These are phyloP conservation scores for Geranium incanum DNA, from an alignment of 441 rosid species.

Conservation along the genomic window DNA sequence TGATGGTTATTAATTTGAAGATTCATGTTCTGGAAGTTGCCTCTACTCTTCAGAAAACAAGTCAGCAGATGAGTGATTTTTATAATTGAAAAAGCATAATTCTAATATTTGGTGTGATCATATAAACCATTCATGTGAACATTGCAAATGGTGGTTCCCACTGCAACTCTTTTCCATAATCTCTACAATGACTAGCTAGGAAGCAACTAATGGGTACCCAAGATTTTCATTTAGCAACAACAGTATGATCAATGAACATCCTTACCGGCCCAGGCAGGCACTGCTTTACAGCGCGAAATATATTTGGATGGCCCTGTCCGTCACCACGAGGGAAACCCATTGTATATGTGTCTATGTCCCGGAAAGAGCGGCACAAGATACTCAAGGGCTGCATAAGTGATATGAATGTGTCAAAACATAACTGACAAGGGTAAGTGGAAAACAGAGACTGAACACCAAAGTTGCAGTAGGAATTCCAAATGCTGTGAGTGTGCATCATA, in stretches of 20 bases:
- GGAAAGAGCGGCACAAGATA: slow-evolving; percentile 72
- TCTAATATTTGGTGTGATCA: not conserved
- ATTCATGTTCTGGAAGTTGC: slow-evolving; percentile 2
- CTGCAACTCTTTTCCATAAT: slow-evolving; percentile 8
- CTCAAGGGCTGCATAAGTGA: slow-evolving; percentile 72
- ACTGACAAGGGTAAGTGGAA: not conserved
- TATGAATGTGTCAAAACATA: slow-evolving; percentile 17
- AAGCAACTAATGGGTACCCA: slow-evolving; percentile 7
- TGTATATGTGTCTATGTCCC: slow-evolving; percentile 74
- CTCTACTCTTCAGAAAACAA: not conserved
- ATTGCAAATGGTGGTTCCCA: slow-evolving; percentile 11
- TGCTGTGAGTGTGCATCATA: not conserved
- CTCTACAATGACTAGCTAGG: slow-evolving; percentile 12
- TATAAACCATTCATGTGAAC: not conserved
- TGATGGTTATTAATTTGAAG: not conserved
- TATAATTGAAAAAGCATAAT: not conserved
- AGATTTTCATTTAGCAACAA: slow-evolving; percentile 13
- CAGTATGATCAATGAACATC: slow-evolving; percentile 14
- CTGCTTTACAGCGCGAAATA: slow-evolving; percentile 83
- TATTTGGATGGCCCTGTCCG: slow-evolving; percentile 72
- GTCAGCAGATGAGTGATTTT: not conserved
- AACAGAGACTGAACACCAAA: not conserved
- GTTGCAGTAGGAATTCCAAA: not conserved
- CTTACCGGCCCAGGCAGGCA: slow-evolving; percentile 98
- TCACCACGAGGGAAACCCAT: slow-evolving; percentile 83